phyloP scores from a whole-genome alignment of 768 basidiomycete genomes.

The Coprinopsis sp. region DNA sequence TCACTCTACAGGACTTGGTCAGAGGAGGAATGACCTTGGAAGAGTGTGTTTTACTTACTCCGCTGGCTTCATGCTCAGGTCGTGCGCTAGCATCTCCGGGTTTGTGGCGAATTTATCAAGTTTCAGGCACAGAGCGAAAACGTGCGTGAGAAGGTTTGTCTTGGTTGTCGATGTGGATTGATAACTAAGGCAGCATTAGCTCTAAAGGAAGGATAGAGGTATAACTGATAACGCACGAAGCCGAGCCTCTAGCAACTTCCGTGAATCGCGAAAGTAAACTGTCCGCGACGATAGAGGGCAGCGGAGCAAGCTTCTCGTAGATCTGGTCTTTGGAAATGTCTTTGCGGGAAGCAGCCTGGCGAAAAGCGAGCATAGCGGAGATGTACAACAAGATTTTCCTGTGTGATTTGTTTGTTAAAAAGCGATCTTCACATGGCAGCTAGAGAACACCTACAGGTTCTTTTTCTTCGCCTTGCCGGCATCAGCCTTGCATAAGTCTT shows the following conservation, averaged over 20 bases:
- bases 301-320: conserved; percentile 48
- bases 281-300: conserved; percentile 67
- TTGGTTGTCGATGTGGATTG: conserved; percentile 64
- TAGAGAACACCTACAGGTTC: conserved; percentile 46
- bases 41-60: conserved; percentile 47
- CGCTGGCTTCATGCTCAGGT: conserved; percentile 58
- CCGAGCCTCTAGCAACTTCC: conserved; percentile 64
- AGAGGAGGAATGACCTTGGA: not conserved
- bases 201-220: conserved; percentile 6
- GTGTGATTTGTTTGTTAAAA: no score
- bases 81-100: conserved; percentile 60
- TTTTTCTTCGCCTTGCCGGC: conserved; percentile 53
- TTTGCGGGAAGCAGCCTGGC: conserved; percentile 36
- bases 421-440: no score
- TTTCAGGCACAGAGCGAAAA: conserved; percentile 77
- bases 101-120: conserved; percentile 78
- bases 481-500: conserved; percentile 34
- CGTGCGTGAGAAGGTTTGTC: conserved; percentile 67
- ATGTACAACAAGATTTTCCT: conserved; percentile 81
- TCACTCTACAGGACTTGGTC: conserved; percentile 33
- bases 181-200: conserved; percentile 29
- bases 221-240: conserved; percentile 43
- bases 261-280: conserved; percentile 77
- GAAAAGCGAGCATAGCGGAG: conserved; percentile 74
- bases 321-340: conserved; percentile 46